Evolutionary conservation across 2,329 filamentous ascomycete genomes (phyloP), one percentile per base, ranked within the genome.

Genomic region (Trichoderma sp.): DNA sequence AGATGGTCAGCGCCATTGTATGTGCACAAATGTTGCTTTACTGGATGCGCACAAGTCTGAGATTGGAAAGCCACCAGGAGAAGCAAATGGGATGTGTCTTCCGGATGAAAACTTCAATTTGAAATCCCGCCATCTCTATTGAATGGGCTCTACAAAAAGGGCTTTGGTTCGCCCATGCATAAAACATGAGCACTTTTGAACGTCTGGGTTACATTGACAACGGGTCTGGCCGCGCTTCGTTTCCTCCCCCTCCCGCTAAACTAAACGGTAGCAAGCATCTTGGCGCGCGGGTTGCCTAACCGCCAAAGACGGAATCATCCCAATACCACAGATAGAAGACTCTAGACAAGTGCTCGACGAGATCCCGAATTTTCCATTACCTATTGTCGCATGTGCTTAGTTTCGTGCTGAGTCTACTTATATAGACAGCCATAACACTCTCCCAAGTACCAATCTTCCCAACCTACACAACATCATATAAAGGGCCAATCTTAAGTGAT

Each of bases 1-100:
- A 53, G 60, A 37, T 52, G 37, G 21, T 63, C 60, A 53, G n/a
- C 47, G 60, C 31, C 60, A 63, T 63, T 37, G 13, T 53, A 5
- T 53, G n/a, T 37, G 47, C 29, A n/a, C 53, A 37, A 37, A n/a
- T 37, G 31, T 63, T 53, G 60, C 60, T 37, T 63, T 35, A 53
- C 47, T 53, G 43, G 31, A 53, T 53, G 47, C 47, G 53, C 31
- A 53, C 29, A 37, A 53, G 60, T 27, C 47, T 63, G 47, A 53
- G 31, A 29, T 53, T 27, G 29, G 47, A 13, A 5, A n/a, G 27
- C 29, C 47, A 53, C 60, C 43, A 27, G 33, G 47, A 35, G 47
- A 37, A 52, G 43, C 5, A 52, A 62, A 52, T 62, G 29, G 59
- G 29, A 62, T 62, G 16, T 24, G n/a, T 43, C 43, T 62, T 52